Base-by-base conservation (phyloP, 169 alveolate genomes). In the Plasmodium knowlesi region DNA sequence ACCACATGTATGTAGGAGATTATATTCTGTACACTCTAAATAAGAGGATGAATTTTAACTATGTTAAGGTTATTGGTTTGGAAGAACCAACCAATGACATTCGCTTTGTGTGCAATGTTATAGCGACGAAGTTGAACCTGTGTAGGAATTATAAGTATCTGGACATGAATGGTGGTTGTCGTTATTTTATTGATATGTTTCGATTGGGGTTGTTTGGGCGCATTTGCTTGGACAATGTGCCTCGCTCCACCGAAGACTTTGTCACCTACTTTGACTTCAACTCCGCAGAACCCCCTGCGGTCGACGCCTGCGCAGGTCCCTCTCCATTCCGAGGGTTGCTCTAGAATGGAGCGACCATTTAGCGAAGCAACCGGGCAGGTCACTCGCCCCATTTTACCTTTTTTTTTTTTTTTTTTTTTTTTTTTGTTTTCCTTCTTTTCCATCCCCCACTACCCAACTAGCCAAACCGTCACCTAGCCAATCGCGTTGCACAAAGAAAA, bases 21-120 rank as follows among this genome's bases (percentile, higher is more conserved):
- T 97, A 95, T 61, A 57, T 96, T 22, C 92, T 97, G 25, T 97
- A 79, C 76, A 88, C 39, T 25, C 82, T 97, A 10, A 98, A 98
- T 73, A 95, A 96, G 92, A 73, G 85, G 39, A 71, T 89, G 30
- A n/a, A 53, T 30, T 95, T 96, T 73, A 71, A 79, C 22, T 97
- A 97, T 72, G 97, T 95, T 16, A 93, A 96, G 57, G 73, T 95
- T 34, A 89, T 96, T 53, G 96, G 95, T 3, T 81, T 97, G 61
- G 95, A 96, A 19, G 89, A 82, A 25, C 98, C 98, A 14, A 88
- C 97, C 25, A 98, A 98, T 82, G 97, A 96, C 71, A 82, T 97
- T 3, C 88, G 94, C 8, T 89, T 79, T 54, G 89, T 89, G 14
- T 39, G 83, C 43, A 89, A 89, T 79, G 89, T 89, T 30, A 89